phyloP scores from a whole-genome alignment of 2,329 filamentous ascomycete species.

The Stemphylium lycopersici region DNA sequence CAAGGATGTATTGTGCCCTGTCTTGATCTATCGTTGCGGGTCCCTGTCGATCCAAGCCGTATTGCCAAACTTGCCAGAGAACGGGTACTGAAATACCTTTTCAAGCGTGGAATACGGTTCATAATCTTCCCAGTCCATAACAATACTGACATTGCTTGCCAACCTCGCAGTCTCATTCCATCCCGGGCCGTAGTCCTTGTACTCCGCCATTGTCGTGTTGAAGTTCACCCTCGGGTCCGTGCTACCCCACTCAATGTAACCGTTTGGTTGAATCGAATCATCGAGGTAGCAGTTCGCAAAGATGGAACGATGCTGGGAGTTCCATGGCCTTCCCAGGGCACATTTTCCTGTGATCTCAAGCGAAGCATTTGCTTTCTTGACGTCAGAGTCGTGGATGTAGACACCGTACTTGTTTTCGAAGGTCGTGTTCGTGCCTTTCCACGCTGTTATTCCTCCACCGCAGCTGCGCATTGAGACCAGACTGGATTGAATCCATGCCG shows the following conservation, averaged over 20 bases:
- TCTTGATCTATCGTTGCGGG: constrained; percentile 12
- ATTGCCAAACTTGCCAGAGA: constrained; percentile 52
- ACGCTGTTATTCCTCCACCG: constrained; percentile 71
- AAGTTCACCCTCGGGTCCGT: constrained; percentile 48
- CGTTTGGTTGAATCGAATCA: constrained; percentile 57
- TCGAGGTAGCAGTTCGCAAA: constrained; percentile 64
- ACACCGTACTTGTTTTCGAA: constrained; percentile 71
- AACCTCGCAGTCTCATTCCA: constrained; percentile 58
- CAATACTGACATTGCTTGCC: constrained; percentile 52
- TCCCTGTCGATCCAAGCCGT: constrained; percentile 56
- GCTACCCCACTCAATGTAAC: constrained; percentile 62
- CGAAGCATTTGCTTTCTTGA: constrained; percentile 62
- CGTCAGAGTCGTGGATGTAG: constrained; percentile 64
- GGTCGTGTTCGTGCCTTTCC: constrained; percentile 72
- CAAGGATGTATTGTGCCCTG: no score
- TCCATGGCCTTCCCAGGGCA: constrained; percentile 68
- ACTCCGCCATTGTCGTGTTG: constrained; percentile 64
- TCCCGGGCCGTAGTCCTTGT: constrained; percentile 59
- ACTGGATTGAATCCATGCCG: constrained; percentile 64
- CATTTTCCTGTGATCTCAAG: constrained; percentile 53
- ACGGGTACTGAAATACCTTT: constrained; percentile 45
- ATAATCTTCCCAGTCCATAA: constrained; percentile 51
- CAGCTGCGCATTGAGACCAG: constrained; percentile 64
- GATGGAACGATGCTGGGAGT: constrained; percentile 62
- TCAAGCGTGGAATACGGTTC: constrained; percentile 28